Evolutionary conservation across 2,329 filamentous ascomycete species (phyloP).

Genomic region (Tolypocladium sp.): DNA sequence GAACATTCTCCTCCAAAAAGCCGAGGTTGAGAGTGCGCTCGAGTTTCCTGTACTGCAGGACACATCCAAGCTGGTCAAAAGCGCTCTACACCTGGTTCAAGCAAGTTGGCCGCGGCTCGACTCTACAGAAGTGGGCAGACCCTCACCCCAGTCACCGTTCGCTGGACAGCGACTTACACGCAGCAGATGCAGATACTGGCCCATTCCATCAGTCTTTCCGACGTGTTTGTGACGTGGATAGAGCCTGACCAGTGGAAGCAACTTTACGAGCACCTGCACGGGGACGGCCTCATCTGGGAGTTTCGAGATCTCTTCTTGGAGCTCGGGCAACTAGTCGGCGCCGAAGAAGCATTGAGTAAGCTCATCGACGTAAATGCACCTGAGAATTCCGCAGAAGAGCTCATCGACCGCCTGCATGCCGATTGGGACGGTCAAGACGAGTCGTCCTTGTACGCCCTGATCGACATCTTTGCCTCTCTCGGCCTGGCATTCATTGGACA

Average conservation of each 20-base stretch:
- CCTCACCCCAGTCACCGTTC: no score
- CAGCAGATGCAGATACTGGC: neutral
- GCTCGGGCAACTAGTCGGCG: neutral
- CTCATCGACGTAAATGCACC: neutral
- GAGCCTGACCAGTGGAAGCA: neutral
- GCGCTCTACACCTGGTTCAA: neutral
- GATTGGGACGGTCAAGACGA: slow-evolving; percentile 1
- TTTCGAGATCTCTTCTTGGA: slow-evolving; percentile 1
- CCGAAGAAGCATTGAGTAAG: neutral
- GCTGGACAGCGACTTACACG: neutral
- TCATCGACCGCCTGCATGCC: neutral
- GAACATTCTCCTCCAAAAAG: neutral
- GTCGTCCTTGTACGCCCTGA: neutral
- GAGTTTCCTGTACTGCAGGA: neutral
- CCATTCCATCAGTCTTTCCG: neutral
- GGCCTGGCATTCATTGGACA: neutral
- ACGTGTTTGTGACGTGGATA: neutral
- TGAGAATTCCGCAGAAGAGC: neutral
- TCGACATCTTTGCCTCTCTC: slow-evolving; percentile 1
- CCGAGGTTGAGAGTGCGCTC: neutral
- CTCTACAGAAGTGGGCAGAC: neutral
- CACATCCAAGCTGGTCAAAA: neutral
- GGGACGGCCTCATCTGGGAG: neutral
- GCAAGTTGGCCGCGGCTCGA: neutral
- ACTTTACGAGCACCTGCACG: neutral